Evolutionary conservation across 1,284 basidiomycete genomes (phyloP).

Genomic region (Schizopora paradoxa): DNA sequence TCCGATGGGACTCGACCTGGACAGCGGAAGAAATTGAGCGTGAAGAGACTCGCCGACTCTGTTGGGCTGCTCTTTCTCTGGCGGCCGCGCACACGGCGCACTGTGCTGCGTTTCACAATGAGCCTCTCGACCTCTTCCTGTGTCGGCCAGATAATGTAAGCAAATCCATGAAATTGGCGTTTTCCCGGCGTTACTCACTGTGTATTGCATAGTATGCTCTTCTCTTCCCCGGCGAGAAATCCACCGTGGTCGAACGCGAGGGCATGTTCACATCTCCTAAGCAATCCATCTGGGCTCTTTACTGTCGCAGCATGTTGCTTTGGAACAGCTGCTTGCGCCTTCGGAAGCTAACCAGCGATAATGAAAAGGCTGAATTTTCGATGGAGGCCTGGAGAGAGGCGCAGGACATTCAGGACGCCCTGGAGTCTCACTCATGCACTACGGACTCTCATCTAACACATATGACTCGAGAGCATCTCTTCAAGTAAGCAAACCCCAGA

Average conservation of each 20-base stretch:
- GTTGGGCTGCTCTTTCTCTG: conserved; percentile 67
- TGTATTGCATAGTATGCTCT: conserved; percentile 41
- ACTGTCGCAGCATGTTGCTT: conserved; percentile 71
- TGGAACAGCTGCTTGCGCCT: conserved; percentile 63
- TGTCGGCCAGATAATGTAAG: conserved; percentile 60
- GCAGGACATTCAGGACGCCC: conserved; percentile 55
- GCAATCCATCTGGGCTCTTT: conserved; percentile 72
- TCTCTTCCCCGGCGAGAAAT: conserved; percentile 58
- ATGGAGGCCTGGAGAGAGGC: conserved; percentile 58
- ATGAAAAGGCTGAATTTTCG: conserved; percentile 53
- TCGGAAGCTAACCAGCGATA: conserved; percentile 37
- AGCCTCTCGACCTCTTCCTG: conserved; percentile 49
- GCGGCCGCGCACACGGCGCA: conserved; percentile 60
- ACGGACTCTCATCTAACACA: conserved; percentile 61
- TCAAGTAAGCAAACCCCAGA: conserved; percentile 49
- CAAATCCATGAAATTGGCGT: conserved; percentile 20
- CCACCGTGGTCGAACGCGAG: conserved; percentile 35
- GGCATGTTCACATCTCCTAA: conserved; percentile 45
- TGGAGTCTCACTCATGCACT: conserved; percentile 64
- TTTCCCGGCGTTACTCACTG: conserved; percentile 13
- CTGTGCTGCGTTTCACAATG: conserved; percentile 56
- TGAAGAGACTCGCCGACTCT: conserved; percentile 66
- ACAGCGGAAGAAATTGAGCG: conserved; percentile 45
- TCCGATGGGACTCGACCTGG: conserved; percentile 61
- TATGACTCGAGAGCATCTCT: conserved; percentile 64